These are phyloP conservation scores for Coffea humblotiana DNA, from an alignment of 305 asterid genomes.

Conservation along the genomic window DNA sequence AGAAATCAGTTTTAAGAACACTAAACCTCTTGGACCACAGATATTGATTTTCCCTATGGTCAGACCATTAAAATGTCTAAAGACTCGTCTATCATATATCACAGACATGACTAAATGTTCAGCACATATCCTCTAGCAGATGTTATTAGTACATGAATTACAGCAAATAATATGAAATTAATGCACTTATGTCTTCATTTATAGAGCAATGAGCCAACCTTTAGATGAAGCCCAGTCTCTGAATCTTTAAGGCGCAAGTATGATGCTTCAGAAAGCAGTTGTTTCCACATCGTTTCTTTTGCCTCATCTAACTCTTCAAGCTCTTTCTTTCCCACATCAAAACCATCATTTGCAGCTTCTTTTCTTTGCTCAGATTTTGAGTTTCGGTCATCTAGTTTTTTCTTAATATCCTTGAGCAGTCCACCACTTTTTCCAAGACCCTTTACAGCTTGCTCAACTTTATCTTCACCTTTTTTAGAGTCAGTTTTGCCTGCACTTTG, in stretches of 20 bases:
- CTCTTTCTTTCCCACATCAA: conserved; percentile 49
- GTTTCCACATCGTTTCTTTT: conserved; percentile 58
- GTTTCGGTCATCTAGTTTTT: conserved; percentile 54
- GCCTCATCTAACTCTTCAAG: conserved; percentile 53
- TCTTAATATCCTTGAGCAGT: conserved; percentile 75
- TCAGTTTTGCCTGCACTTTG: conserved; percentile 64
- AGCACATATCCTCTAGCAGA: conserved; percentile 20
- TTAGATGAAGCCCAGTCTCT: conserved; percentile 86
- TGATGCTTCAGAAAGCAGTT: conserved; percentile 62
- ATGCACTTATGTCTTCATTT: conserved; percentile 17
- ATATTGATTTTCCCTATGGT: neutral
- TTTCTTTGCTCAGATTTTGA: conserved; percentile 46
- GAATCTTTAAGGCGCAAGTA: conserved; percentile 80
- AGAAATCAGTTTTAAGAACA: conserved; percentile 29
- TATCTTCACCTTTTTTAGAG: conserved; percentile 53
- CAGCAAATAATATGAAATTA: conserved; percentile 13
- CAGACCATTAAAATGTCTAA: conserved; percentile 9
- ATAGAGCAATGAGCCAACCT: conserved; percentile 45
- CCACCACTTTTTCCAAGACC: conserved; percentile 87
- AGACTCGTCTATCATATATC: conserved; percentile 13
- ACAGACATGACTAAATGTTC: conserved; percentile 13
- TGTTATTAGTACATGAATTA: conserved; percentile 15
- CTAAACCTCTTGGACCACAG: conserved; percentile 20
- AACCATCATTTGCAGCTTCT: conserved; percentile 38
- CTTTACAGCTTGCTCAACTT: conserved; percentile 73